Base-by-base conservation (phyloP, 2,329 filamentous ascomycete species). In the Sphaerulina musiva region DNA sequence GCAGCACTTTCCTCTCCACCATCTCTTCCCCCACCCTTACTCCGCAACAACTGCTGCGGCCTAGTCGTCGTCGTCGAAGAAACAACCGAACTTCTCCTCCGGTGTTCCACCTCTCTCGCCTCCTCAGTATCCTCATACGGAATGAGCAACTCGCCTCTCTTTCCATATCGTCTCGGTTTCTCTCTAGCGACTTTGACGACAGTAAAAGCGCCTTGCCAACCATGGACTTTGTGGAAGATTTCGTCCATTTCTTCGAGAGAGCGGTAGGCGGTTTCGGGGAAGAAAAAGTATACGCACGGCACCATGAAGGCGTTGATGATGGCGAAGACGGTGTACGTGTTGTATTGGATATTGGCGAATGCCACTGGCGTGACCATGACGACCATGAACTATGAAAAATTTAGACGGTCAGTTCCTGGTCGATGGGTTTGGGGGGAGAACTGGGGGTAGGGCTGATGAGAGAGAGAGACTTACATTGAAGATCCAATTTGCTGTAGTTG, bases 211-310 rank as follows among this genome's bases (percentile, higher is more conserved):
- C 82, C 69, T 84, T 83, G 59, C 20, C 61, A 57, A 26, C 64
- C 64, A 12, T 61, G 55, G 3, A 62, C 63, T 31, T 64, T 46
- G 48, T 64, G 64, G 34, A 65, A 60, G 63, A 85, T 83, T 60
- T 69, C 71, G 62, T 85, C 82, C 78, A 86, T 85, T 65, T 85
- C 82, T 67, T 86, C 82, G 17, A 86, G 76, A 1, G 78, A 80
- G 40, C 82, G 76, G 64, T 81, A 81, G 1, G 79, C 79, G 8
- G 83, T 85, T 68, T 85, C 83, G 0, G 46, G 43, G 34, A 51
- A 60, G 58, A 62, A 60, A 49, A 67, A 68, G 54, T 69, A 70
- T 6, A 68, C 63, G 39, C 59, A 63, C 0, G 80, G 80, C 0
- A 82, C 74, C 67, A 83, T 82, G 60, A 79, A 72, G 58, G 78